Evolutionary conservation across 2,329 filamentous ascomycete genomes (phyloP).

Genomic region (Pseudomassariella vexata): DNA sequence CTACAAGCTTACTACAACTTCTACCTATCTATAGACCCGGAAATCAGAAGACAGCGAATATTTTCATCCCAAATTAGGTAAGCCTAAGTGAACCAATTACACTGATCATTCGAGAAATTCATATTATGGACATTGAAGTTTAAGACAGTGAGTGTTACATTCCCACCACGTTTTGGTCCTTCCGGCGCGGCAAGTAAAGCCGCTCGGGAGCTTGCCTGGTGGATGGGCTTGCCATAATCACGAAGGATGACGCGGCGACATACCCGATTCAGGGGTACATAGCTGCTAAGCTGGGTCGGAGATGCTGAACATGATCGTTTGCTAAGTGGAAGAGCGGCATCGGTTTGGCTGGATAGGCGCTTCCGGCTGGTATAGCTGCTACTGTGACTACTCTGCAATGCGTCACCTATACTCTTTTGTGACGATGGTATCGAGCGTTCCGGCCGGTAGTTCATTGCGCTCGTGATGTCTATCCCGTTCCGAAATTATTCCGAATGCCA

Average conservation of each 20-base stretch:
- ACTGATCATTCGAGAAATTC: no score
- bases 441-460: no score
- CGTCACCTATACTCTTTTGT: conserved; percentile 7
- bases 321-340: conserved; percentile 16
- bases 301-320: conserved; percentile 25
- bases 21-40: no score
- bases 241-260: conserved; percentile 30
- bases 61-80: no score
- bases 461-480: no score
- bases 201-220: conserved; percentile 26
- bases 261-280: conserved; percentile 26
- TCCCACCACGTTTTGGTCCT: no score
- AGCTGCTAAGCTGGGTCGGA: conserved; percentile 16
- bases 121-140: no score
- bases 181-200: conserved; percentile 26
- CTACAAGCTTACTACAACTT: no score
- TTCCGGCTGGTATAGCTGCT: conserved; percentile 14
- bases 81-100: no score
- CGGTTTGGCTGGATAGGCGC: conserved; percentile 21
- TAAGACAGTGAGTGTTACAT: no score
- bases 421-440: conserved; percentile 5
- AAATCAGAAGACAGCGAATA: no score
- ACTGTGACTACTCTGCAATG: conserved; percentile 12
- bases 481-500: no score
- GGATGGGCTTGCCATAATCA: conserved; percentile 30